Evolutionary conservation across 75 land plant species (phyloP), one percentile per base, ranked within the genome.

Genomic region (Sequoia sempervirens): DNA sequence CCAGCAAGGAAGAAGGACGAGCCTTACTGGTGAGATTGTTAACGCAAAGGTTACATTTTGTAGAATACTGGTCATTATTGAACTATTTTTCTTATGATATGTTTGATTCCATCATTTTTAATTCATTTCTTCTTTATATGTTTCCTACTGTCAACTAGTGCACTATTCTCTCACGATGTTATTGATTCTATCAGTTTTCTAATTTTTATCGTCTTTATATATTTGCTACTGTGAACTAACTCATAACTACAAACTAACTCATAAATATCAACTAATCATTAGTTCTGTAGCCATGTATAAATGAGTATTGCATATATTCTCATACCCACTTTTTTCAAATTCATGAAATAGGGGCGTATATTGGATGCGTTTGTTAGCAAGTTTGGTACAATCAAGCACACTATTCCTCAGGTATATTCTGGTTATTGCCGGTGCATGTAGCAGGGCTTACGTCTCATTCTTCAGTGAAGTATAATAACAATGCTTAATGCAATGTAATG

Each of bases 291-390:
- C n/a, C 0, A 26, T 20, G 7, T 61, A 61, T 23, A 61, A 61
- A 61, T 23, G 66, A 6, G n/a, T 28, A 61, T 6, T 58, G 72
- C 15, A 82, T n/a, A 8, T 74, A 41, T 45, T 46, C 53, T 41
- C 13, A 32, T 47, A 9, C 75, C 6, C 8, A 70, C 36, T 32
- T 30, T 32, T 37, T 70, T 70, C 37, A 2, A 18, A 70, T 70
- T 70, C 1, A 32, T 70, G 73, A 70, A 70, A 70, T 82, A 98
- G 99, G 96, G 96, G 40, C 92, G 99, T 26, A 96, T 98, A 83
- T 86, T 98, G 92, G 99, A 98, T 93, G 95, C 99, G 75, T 98
- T 98, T 90, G 99, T 98, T 74, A 96, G 99, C 84, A 98, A 98
- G 84, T 98, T 98, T 89, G 90, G 95, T 81, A 98, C 96, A 2